Percentiles rank a stretch among this genome's conserved stretches.
phyloP scores from a whole-genome alignment of 2,329 filamentous ascomycete genomes.

The Dothidotthia symphoricarpi region DNA sequence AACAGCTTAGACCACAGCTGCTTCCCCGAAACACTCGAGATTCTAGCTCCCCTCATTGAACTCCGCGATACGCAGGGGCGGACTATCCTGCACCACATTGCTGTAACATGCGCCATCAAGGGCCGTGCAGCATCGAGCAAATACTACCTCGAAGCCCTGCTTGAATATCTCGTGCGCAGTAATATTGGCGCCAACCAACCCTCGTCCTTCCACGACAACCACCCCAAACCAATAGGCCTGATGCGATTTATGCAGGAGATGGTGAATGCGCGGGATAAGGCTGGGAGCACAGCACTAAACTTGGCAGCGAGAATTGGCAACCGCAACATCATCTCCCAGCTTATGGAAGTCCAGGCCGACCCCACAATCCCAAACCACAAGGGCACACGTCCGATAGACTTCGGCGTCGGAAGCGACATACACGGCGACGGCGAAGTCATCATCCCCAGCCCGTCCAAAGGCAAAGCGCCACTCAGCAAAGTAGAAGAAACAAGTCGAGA shows the following conservation, averaged over 20 bases:
- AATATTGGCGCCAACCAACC: conserved; percentile 38
- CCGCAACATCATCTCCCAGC: conserved; percentile 90
- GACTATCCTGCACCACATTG: conserved; percentile 94
- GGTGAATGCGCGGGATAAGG: conserved; percentile 91
- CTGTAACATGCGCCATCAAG: conserved; percentile 92
- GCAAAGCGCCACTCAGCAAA: conserved; percentile 44
- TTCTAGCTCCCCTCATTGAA: conserved; percentile 86
- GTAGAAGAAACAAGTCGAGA: conserved; percentile 75
- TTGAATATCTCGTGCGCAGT: conserved; percentile 92
- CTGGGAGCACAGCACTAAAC: conserved; percentile 91
- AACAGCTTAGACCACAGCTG: conserved; percentile 90
- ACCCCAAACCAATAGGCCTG: conserved; percentile 71
- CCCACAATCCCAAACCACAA: conserved; percentile 89
- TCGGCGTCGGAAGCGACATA: conserved; percentile 77
- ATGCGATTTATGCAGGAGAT: conserved; percentile 96
- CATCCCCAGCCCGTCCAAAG: conserved; percentile 37
- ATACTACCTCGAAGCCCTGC: conserved; percentile 90
- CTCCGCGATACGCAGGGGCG: conserved; percentile 84
- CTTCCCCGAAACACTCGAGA: conserved; percentile 86
- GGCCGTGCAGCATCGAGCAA: conserved; percentile 87
- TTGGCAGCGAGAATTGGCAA: conserved; percentile 92
- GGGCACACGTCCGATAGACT: conserved; percentile 85
- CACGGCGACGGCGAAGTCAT: conserved; percentile 34
- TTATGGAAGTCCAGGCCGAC: conserved; percentile 92
- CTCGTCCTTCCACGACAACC: conserved; percentile 49